Percentiles rank a stretch among this genome's conserved stretches.
phyloP scores from a whole-genome alignment of 441 rosid species.

The Metrosideros polymorpha region DNA sequence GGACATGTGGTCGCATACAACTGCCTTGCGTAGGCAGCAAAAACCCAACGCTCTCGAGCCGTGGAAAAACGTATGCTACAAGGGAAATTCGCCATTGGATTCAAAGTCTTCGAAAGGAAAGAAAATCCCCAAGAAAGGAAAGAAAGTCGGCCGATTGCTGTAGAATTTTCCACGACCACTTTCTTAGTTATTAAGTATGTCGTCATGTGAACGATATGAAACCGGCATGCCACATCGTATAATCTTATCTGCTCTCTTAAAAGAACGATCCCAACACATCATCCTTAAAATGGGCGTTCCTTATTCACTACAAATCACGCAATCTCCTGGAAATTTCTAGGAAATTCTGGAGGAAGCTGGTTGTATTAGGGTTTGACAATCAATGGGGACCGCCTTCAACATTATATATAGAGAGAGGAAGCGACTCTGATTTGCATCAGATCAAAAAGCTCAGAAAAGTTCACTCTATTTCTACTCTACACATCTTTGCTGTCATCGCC shows the following conservation, averaged over 20 bases:
- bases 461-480: background rate
- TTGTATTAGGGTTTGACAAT: background rate
- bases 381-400: background rate
- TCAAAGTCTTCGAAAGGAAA: background rate
- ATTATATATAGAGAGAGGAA: background rate
- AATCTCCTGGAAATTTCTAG: background rate
- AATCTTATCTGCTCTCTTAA: background rate
- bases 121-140: background rate
- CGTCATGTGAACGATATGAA: background rate
- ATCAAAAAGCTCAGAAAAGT: background rate
- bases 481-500: background rate
- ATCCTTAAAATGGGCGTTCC: background rate
- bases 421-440: background rate
- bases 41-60: background rate
- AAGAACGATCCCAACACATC: background rate
- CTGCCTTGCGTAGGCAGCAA: background rate
- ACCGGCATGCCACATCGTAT: background rate
- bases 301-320: background rate
- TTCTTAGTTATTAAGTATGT: background rate
- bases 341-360: background rate
- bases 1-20: background rate
- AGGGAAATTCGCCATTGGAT: background rate
- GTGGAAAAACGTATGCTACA: background rate
- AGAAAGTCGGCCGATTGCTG: background rate
- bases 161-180: background rate